Evolutionary conservation across 148 eudicot species (phyloP).

Genomic region (Rhododendron kiyosumense): DNA sequence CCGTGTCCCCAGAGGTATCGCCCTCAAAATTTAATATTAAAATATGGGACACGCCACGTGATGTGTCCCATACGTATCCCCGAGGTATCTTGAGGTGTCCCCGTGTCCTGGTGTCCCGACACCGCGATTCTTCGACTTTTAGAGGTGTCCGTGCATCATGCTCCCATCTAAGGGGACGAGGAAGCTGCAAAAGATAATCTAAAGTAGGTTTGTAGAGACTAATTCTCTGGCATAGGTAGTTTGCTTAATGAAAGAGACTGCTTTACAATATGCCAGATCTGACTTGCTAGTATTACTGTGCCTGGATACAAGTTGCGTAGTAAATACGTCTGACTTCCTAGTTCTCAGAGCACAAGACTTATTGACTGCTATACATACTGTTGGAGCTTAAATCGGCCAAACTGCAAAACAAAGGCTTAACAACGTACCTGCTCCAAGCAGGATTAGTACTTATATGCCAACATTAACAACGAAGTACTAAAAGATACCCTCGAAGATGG

Average conservation of each 20-base stretch:
- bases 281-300: not conserved
- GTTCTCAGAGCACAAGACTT: not conserved
- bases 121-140: no score
- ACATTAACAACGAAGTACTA: not conserved
- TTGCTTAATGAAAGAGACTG: not conserved
- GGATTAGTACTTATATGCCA: not conserved
- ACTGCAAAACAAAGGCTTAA: not conserved
- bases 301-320: not conserved
- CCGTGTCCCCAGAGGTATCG: no score
- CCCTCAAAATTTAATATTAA: no score
- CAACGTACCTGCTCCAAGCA: not conserved
- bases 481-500: not conserved
- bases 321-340: not conserved
- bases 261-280: not conserved
- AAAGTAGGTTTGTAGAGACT: no score
- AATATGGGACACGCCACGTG: no score
- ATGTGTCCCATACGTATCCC: no score
- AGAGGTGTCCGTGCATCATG: no score
- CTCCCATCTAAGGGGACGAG: not conserved
- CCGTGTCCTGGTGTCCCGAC: no score
- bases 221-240: no score
- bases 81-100: no score
- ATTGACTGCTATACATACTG: not conserved
- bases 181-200: no score
- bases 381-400: no score